Conservation (phyloP, 768 basidiomycete species). For the Pulveroboletus frians region DNA sequence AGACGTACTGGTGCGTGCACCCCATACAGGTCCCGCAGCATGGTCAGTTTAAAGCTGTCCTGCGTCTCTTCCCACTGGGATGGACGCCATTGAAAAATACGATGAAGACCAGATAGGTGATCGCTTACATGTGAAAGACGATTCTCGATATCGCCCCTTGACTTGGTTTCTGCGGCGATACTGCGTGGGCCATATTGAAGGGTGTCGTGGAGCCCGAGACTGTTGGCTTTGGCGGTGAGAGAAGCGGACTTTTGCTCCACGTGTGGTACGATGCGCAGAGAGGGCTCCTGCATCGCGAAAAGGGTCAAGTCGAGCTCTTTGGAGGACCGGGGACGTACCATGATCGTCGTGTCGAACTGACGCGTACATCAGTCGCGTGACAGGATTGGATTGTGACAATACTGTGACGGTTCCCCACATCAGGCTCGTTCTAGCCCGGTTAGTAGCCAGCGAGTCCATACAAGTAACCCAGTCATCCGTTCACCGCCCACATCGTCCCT, state of each 20-base stretch:
- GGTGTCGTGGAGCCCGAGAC: conserved; percentile 82
- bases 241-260: conserved; percentile 54
- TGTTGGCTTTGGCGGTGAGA: conserved; percentile 61
- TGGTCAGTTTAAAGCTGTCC: conserved; percentile 76
- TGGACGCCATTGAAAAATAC: conserved; percentile 1
- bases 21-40: conserved; percentile 81
- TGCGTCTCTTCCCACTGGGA: conserved; percentile 91
- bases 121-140: conserved; percentile 71
- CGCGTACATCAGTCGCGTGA: conserved; percentile 23
- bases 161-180: conserved; percentile 69
- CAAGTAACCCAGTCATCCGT: conserved; percentile 4
- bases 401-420: conserved; percentile 25
- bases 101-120: not conserved
- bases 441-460: conserved; percentile 2
- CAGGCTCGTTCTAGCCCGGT: not conserved
- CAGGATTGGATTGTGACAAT: conserved; percentile 22
- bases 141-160: conserved; percentile 54
- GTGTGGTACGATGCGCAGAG: conserved; percentile 62
- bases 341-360: conserved; percentile 10
- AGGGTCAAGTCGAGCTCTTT: not conserved
- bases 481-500: not conserved
- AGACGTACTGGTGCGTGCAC: conserved; percentile 84
- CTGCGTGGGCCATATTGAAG: conserved; percentile 80
- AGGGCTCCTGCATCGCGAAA: conserved; percentile 34
- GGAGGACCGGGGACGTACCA: conserved; percentile 13